phyloP scores from a whole-genome alignment of 257 asterid genomes.

The Solanum clarkiae region DNA sequence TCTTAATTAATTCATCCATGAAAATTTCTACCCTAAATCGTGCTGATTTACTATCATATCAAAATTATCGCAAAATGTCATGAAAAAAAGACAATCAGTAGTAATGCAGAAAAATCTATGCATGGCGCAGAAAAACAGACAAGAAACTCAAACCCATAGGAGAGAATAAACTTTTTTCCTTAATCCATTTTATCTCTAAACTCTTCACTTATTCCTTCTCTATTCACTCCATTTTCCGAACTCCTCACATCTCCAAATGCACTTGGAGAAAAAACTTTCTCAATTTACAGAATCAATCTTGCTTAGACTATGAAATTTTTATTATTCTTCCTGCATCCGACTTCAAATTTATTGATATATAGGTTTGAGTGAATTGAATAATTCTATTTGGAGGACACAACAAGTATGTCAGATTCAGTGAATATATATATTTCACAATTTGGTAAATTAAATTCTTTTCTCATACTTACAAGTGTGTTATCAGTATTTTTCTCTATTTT shows the following conservation, averaged over 20 bases:
- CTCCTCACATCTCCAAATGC: no score
- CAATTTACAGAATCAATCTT: neutral
- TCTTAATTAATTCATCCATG: no score
- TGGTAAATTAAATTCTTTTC: neutral
- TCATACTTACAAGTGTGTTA: neutral
- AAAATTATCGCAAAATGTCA: neutral
- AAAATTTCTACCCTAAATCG: neutral
- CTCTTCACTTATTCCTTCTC: no score
- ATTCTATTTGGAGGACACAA: neutral
- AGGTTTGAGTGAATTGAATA: neutral
- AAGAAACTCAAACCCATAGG: constrained; percentile 32
- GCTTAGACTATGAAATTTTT: neutral
- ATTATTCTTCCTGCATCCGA: neutral
- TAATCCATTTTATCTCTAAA: no score
- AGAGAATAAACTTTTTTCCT: neutral
- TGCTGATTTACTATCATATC: neutral
- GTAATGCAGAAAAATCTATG: neutral
- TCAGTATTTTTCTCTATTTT: neutral
- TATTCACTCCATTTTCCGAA: no score
- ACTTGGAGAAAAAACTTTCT: neutral
- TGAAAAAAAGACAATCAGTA: neutral
- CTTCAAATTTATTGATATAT: neutral
- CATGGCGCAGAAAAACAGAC: constrained; percentile 11
- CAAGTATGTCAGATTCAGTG: no score
- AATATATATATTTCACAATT: neutral